Conservation (phyloP, 352 stramenopile genomes). For the Pythium vanterpoolii region DNA sequence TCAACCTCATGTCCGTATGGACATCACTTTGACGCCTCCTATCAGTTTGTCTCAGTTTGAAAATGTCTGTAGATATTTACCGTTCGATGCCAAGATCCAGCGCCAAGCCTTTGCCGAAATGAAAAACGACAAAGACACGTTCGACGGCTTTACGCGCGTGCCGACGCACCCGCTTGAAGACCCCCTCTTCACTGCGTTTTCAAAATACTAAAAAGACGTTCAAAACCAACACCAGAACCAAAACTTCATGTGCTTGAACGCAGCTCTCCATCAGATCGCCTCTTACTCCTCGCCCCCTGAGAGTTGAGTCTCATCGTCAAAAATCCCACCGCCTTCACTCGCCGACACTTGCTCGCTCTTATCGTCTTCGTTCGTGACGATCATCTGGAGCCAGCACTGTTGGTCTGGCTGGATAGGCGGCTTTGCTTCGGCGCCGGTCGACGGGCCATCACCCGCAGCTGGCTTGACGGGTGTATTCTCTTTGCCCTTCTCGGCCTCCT, state of each 20-base stretch:
- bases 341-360: constrained; percentile 25
- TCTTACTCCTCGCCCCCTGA: constrained; percentile 16
- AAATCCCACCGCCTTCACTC: constrained; percentile 29
- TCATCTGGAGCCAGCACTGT: constrained; percentile 19
- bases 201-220: constrained; percentile 19
- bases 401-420: constrained; percentile 9
- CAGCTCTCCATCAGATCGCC: background rate
- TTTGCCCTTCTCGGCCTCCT: constrained; percentile 17
- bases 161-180: constrained; percentile 49
- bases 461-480: constrained; percentile 15
- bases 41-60: background rate
- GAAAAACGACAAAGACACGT: constrained; percentile 64
- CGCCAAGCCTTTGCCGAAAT: constrained; percentile 70
- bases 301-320: constrained; percentile 40
- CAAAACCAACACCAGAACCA: background rate
- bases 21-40: background rate
- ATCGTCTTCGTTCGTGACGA: constrained; percentile 15
- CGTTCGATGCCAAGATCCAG: constrained; percentile 74
- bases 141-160: constrained; percentile 63
- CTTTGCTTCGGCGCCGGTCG: background rate
- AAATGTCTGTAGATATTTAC: constrained; percentile 45
- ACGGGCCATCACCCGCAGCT: background rate
- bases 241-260: no score
- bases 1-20: constrained; percentile 62
- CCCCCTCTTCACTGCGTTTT: constrained; percentile 62